Evolutionary conservation across 805 yeast genomes (phyloP).

Genomic region (Suhomyces xylopsoci): DNA sequence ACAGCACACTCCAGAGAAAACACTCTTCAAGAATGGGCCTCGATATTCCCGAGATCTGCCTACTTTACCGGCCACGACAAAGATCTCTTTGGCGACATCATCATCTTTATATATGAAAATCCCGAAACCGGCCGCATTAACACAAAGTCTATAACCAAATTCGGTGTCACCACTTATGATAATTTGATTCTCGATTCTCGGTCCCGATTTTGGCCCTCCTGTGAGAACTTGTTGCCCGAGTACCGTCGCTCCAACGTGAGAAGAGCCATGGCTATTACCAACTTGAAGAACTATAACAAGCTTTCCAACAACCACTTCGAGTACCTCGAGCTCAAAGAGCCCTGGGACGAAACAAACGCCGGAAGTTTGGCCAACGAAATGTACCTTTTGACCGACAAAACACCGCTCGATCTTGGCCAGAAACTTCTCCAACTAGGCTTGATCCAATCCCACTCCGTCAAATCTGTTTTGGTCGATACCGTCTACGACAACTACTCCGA

Average conservation of each 20-base stretch:
- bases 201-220: slow-evolving; percentile 77
- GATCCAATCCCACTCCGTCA: slow-evolving; percentile 46
- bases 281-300: slow-evolving; percentile 62
- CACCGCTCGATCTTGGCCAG: slow-evolving; percentile 58
- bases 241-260: slow-evolving; percentile 59
- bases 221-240: slow-evolving; percentile 57
- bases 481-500: slow-evolving; percentile 55
- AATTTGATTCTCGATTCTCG: slow-evolving; percentile 54
- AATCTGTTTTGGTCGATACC: slow-evolving; percentile 66
- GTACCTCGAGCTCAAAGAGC: slow-evolving; percentile 32
- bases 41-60: slow-evolving; percentile 47
- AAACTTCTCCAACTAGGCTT: slow-evolving; percentile 56
- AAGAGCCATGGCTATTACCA: slow-evolving; percentile 71
- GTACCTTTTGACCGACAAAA: slow-evolving; percentile 47
- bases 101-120: slow-evolving; percentile 51
- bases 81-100: slow-evolving; percentile 41
- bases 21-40: slow-evolving; percentile 34
- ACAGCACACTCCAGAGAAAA: neutral
- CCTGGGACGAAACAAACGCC: slow-evolving; percentile 77
- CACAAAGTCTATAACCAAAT: slow-evolving; percentile 55
- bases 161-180: slow-evolving; percentile 62
- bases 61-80: slow-evolving; percentile 51
- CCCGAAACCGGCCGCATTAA: slow-evolving; percentile 45
- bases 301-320: slow-evolving; percentile 35
- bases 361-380: slow-evolving; percentile 74